Evolutionary conservation across 202 grass and related monocot genomes (phyloP), one percentile per base, ranked within the genome.

Genomic region (Alloteropsis angusta): DNA sequence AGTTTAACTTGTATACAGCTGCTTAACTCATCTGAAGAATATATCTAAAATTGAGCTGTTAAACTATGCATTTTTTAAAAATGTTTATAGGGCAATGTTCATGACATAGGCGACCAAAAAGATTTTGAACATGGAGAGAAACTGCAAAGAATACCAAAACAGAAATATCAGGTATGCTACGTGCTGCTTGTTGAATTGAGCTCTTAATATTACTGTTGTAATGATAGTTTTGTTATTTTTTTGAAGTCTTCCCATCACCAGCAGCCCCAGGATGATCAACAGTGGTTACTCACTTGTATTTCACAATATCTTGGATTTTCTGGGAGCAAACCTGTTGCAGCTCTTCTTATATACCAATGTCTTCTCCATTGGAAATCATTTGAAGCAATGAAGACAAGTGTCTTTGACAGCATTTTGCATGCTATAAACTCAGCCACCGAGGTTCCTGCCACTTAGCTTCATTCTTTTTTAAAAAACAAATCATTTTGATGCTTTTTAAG

Each of bases 341-440:
- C 93, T 75, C 83, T 90, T 82, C 84, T 97, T 83, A 97, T 97
- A 81, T 93, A 97, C 55, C 89, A 85, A 87, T 91, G 84, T 76
- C 84, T 97, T 65, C 61, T 93, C 75, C 81, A 84, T 57, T 97
- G 93, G 93, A 97, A 87, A 93, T 97, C 93, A 53, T 97, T 97
- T 91, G 93, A 97, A 93, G 86, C 86, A 71, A 92, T 93, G 82
- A 97, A 88, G 67, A 97, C 90, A 0, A 39, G 75, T 54, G 54
- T 93, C 63, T 93, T 97, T 68, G 90, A 97, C 56, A 87, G 45
- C 58, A 89, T 97, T 77, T 80, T 97, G 55, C 88, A 93, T 82
- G 63, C 91, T 75, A 89, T 97, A 89, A 92, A 84, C 84, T 89
- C 84, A 58, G 82, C 82, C 50, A 89, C 77, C 78, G 90, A 97